Percentiles rank a stretch among this genome's conserved stretches.
These are phyloP conservation scores for Coniosporium apollinis DNA, from an alignment of 495 filamentous ascomycete genomes.

Conservation along the genomic window DNA sequence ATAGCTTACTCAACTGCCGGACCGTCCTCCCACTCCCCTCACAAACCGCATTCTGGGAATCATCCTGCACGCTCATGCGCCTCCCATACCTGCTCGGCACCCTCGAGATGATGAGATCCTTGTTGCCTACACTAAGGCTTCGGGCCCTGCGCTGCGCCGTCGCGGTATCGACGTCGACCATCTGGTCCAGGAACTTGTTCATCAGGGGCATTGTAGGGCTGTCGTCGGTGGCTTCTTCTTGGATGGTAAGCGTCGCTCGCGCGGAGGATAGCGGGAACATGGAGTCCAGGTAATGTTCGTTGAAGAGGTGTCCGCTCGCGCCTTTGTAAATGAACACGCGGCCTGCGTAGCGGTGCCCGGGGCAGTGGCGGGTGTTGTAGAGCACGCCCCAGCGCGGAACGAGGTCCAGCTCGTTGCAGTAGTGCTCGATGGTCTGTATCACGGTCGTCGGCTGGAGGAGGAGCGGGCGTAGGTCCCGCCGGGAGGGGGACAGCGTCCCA, in stretches of 20 bases:
- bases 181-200: constrained; percentile 2
- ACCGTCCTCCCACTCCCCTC: constrained; percentile 1
- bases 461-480: too few relatives aligned
- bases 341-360: constrained; percentile 1
- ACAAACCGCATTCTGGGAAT: not conserved
- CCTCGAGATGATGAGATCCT: too few relatives aligned
- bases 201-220: not conserved
- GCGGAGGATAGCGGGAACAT: too few relatives aligned
- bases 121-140: not conserved
- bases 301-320: constrained; percentile 4
- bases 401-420: constrained; percentile 4
- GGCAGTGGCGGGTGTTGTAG: not conserved
- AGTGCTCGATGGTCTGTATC: too few relatives aligned
- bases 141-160: not conserved
- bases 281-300: constrained; percentile 2
- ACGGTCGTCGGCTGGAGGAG: too few relatives aligned
- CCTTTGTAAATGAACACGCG: constrained; percentile 3
- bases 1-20: constrained; percentile 1
- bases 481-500: too few relatives aligned
- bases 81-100: too few relatives aligned
- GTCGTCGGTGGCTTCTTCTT: too few relatives aligned
- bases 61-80: too few relatives aligned
- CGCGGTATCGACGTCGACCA: constrained; percentile 1
- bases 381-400: constrained; percentile 6
- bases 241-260: too few relatives aligned